These are phyloP conservation scores for Pseudogymnoascus destructans DNA, from an alignment of 2,329 filamentous ascomycete species.

Conservation along the genomic window DNA sequence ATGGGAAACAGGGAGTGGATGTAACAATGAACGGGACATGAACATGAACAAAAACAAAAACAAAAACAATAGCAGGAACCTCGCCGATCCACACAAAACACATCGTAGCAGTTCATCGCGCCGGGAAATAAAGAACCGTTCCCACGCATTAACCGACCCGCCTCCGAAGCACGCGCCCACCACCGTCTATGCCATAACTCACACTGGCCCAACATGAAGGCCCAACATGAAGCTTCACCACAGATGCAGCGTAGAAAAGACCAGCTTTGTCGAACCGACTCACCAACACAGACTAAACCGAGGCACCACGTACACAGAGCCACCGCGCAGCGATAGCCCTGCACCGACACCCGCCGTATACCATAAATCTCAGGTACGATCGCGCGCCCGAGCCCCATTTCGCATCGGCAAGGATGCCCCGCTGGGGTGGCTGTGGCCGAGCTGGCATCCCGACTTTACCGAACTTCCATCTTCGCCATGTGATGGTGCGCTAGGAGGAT, in stretches of 20 bases:
- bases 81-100: neutral
- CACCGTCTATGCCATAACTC: neutral
- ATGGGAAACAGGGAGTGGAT: neutral
- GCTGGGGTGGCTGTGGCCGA: neutral
- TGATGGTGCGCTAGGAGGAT: neutral
- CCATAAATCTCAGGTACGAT: constrained; percentile 4
- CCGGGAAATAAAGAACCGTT: neutral
- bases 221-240: neutral
- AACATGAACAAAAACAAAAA: neutral
- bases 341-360: neutral
- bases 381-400: constrained; percentile 1
- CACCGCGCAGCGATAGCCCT: neutral
- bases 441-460: neutral
- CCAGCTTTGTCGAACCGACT: neutral
- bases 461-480: neutral
- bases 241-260: neutral
- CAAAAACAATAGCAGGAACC: neutral
- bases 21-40: neutral
- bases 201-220: neutral
- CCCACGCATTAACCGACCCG: neutral
- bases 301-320: neutral
- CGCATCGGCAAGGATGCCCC: neutral
- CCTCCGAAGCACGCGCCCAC: neutral
- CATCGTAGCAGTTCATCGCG: neutral
- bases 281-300: neutral